A percentile compares a stretch with the other conserved stretches of the same genome.
Conservation (phyloP, 2,329 filamentous ascomycete species). For the Colletotrichum sp. region DNA sequence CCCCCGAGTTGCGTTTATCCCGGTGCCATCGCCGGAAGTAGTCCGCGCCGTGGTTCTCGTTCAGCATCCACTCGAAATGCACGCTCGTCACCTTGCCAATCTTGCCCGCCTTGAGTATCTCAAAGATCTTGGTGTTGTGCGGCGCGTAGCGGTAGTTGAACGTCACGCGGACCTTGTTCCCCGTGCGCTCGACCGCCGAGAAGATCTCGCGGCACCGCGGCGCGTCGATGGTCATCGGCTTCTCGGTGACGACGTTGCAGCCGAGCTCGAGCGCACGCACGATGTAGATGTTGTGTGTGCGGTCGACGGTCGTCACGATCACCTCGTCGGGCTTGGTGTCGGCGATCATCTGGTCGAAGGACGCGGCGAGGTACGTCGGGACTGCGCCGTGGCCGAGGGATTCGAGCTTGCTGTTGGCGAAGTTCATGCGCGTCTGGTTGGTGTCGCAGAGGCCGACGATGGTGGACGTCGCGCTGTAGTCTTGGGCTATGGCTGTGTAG, state of each 20-base stretch:
- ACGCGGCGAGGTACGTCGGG: slow-evolving; percentile 57
- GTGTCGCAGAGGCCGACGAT: slow-evolving; percentile 65
- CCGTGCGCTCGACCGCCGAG: slow-evolving; percentile 53
- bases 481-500: slow-evolving; percentile 61
- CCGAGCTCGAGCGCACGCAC: slow-evolving; percentile 58
- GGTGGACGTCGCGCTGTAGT: slow-evolving; percentile 53
- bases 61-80: slow-evolving; percentile 57
- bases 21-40: slow-evolving; percentile 58
- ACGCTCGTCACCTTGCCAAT: slow-evolving; percentile 51
- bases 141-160: slow-evolving; percentile 59
- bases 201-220: slow-evolving; percentile 60
- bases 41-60: slow-evolving; percentile 53
- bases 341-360: slow-evolving; percentile 64
- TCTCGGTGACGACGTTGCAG: slow-evolving; percentile 55
- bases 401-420: slow-evolving; percentile 55
- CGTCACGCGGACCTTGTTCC: slow-evolving; percentile 46
- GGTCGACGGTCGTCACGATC: slow-evolving; percentile 68
- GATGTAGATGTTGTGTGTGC: slow-evolving; percentile 66
- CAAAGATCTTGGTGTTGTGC: slow-evolving; percentile 54
- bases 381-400: slow-evolving; percentile 51
- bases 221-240: slow-evolving; percentile 58
- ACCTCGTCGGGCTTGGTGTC: slow-evolving; percentile 64
- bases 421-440: slow-evolving; percentile 64
- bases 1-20: slow-evolving; percentile 52
- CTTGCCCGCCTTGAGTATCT: slow-evolving; percentile 45